phyloP scores from a whole-genome alignment of 208 protist species.

The Leptomonas pyrrhocoris region DNA sequence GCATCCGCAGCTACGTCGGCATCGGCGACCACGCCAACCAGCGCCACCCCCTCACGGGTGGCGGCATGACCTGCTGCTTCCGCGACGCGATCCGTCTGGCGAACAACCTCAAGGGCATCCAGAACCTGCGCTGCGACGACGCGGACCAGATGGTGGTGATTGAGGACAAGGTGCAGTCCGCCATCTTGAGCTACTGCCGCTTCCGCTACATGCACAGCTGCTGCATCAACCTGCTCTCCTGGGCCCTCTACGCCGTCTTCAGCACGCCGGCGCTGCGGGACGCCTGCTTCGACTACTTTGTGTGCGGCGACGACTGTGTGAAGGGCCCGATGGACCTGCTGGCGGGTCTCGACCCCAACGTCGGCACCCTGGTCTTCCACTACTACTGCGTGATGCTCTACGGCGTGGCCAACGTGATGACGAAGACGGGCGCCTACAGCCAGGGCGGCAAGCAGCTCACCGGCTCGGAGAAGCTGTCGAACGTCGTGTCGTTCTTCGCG shows the following conservation, averaged over 20 bases:
- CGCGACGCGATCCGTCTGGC: slow-evolving; percentile 79
- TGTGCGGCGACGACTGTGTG: slow-evolving; percentile 83
- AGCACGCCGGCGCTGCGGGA: slow-evolving; percentile 62
- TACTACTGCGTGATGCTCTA: slow-evolving; percentile 88
- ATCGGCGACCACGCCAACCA: slow-evolving; percentile 95
- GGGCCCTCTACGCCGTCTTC: slow-evolving; percentile 92
- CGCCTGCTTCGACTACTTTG: slow-evolving; percentile 93
- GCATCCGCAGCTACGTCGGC: slow-evolving; percentile 85
- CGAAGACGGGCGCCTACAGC: slow-evolving; percentile 46
- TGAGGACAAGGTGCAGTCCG: slow-evolving; percentile 61
- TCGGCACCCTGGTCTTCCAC: slow-evolving; percentile 75
- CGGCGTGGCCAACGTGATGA: slow-evolving; percentile 57
- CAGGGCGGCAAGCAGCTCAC: slow-evolving; percentile 21
- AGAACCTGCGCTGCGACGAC: slow-evolving; percentile 42
- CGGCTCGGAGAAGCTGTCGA: slow-evolving; percentile 45
- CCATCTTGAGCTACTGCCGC: slow-evolving; percentile 65
- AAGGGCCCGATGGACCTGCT: slow-evolving; percentile 87
- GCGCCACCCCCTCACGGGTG: slow-evolving; percentile 94
- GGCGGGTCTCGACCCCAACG: slow-evolving; percentile 70
- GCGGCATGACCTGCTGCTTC: slow-evolving; percentile 92
- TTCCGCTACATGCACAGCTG: slow-evolving; percentile 70
- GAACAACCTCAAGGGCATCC: slow-evolving; percentile 64
- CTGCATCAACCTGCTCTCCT: slow-evolving; percentile 93
- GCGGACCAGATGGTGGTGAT: slow-evolving; percentile 52
- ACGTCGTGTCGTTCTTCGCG: slow-evolving; percentile 58